Conservation (phyloP, 2,329 filamentous ascomycete species). For the Aotearoamyces nothofagi region DNA sequence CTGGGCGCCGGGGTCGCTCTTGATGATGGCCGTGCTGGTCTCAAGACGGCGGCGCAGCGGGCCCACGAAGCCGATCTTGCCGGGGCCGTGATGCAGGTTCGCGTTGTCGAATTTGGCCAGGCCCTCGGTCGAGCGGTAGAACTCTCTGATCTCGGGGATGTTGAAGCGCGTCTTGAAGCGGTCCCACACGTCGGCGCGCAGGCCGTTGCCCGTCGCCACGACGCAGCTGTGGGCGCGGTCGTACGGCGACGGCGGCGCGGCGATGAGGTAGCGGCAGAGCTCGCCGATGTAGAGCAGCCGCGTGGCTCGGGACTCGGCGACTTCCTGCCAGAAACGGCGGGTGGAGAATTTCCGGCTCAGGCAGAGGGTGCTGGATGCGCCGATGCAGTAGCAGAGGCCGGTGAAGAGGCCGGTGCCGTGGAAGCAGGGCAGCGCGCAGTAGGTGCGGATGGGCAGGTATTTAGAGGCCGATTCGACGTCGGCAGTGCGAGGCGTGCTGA, state of each 20-base stretch:
- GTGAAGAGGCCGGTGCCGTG: constrained; percentile 31
- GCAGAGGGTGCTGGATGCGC: constrained; percentile 28
- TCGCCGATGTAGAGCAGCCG: constrained; percentile 31
- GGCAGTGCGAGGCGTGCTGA: constrained; percentile 20
- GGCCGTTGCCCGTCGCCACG: constrained; percentile 29
- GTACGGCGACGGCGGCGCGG: constrained; percentile 26
- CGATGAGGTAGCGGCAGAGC: constrained; percentile 30
- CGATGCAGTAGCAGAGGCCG: constrained; percentile 24
- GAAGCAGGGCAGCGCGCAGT: constrained; percentile 30
- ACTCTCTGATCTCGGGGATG: constrained; percentile 29
- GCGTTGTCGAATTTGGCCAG: constrained; percentile 16
- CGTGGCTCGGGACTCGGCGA: constrained; percentile 25
- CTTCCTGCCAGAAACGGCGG: constrained; percentile 28
- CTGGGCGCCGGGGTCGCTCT: constrained; percentile 21
- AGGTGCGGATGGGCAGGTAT: constrained; percentile 28
- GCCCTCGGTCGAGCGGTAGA: constrained; percentile 32
- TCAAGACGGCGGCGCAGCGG: not conserved
- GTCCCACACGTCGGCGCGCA: constrained; percentile 31
- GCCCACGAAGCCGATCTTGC: not conserved
- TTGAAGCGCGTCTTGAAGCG: constrained; percentile 26
- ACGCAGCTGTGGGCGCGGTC: constrained; percentile 28
- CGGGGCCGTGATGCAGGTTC: too few species aligned
- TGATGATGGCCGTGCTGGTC: constrained; percentile 22
- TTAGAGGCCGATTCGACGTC: constrained; percentile 23
- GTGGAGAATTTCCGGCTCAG: constrained; percentile 29